phyloP scores from a whole-genome alignment of 331 rosid species.

The Pyrus hybrid region DNA sequence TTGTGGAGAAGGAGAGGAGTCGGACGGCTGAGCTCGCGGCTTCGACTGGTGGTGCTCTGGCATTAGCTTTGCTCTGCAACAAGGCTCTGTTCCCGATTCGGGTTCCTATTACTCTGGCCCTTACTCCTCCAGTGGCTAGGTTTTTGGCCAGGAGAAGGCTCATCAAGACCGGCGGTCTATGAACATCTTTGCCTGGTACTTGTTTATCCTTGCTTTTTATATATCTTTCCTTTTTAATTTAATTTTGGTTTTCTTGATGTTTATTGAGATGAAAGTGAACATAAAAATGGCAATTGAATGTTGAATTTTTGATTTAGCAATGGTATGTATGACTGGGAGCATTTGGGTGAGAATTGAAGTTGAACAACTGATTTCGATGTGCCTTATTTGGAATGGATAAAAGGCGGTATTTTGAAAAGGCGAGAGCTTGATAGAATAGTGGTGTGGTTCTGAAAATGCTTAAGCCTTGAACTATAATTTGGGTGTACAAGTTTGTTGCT shows the following conservation, averaged over 20 bases:
- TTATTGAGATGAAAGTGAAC: not conserved
- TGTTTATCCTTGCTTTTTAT: not conserved
- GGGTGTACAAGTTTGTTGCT: not conserved
- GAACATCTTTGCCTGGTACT: slow-evolving; percentile 15
- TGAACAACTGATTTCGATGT: not conserved
- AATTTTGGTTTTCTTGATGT: not conserved
- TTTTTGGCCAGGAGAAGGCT: slow-evolving; percentile 70
- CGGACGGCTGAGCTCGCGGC: slow-evolving; percentile 78
- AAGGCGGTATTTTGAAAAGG: too few relatives aligned
- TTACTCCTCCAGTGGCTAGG: slow-evolving; percentile 84
- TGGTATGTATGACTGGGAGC: not conserved
- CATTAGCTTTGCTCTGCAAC: slow-evolving; percentile 77
- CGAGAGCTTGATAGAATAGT: too few relatives aligned
- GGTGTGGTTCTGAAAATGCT: not conserved
- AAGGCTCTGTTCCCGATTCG: slow-evolving; percentile 83
- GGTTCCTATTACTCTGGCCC: slow-evolving; percentile 78
- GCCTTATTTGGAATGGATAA: too few relatives aligned
- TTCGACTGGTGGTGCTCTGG: slow-evolving; percentile 78
- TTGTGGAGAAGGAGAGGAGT: slow-evolving; percentile 26
- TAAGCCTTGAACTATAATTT: not conserved
- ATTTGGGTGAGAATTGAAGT: not conserved
- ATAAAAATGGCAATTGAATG: not conserved
- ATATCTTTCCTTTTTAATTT: not conserved
- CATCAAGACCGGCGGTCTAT: slow-evolving; percentile 36
- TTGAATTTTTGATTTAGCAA: not conserved